Evolutionary conservation across 1,139 yeast species (phyloP), one percentile per base, ranked within the genome.

Genomic region (Sugiyamaella pinicola): DNA sequence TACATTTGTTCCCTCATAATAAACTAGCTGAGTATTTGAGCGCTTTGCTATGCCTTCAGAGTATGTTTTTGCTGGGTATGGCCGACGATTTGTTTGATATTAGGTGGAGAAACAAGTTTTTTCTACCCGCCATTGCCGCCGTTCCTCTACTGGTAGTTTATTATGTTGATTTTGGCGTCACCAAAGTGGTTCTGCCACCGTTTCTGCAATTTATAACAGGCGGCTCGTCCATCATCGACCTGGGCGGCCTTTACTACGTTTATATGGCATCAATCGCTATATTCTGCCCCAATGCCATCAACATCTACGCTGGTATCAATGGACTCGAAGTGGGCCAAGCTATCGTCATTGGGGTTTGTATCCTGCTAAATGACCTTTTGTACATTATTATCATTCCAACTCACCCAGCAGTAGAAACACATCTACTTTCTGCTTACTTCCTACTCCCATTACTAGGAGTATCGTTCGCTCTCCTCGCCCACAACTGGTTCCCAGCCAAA

Each of bases 251-350:
- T 41, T 93, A 93, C 73, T 93, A 93, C 67, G 74, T 74, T 18
- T 93, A 93, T 74, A 93, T 93, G 99, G 88, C 88, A 0, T 79
- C 96, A 0, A 82, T 93, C 51, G 85, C 96, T 4, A 91, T 93
- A 46, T 93, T 93, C 67, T 87, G 97, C 61, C 97, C 99, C 22
- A 93, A 93, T 68, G 87, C 97, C n/a, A 91, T 93, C 69, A 93
- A 93, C 68, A 93, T 93, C 52, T 75, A 91, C 45, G 99, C 99
- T 0, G 99, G 99, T 3, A 81, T 93, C 51, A 93, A 93, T 68
- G 99, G 99, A 0, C 76, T 93, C 42, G 99, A 93, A 70, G 98
- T 90, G 10, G 98, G 98, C 19, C 99, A 93, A 70, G 84, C 95
- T 33, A 78, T 93, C 12, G 85, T 93, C 0, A 75, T 93, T 55